Evolutionary conservation across 257 asterid species (phyloP).

Genomic region (Scutellaria galericulata): DNA sequence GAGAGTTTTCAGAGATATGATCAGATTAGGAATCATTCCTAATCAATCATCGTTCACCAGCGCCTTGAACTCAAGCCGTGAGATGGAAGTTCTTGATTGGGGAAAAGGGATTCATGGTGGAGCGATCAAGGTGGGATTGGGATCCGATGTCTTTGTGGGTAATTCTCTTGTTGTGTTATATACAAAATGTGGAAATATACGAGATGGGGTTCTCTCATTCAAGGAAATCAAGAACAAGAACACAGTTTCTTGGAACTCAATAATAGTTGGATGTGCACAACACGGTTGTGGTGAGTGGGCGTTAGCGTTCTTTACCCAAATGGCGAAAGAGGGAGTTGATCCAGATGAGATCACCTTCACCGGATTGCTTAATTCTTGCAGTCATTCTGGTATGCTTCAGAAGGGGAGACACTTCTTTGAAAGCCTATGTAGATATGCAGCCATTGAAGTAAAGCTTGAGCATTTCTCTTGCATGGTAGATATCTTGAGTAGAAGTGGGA

Average conservation of each 20-base stretch:
- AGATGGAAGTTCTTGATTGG: conserved; percentile 57
- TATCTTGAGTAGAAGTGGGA: conserved; percentile 71
- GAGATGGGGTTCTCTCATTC: conserved; percentile 61
- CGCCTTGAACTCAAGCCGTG: conserved; percentile 72
- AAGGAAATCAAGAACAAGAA: conserved; percentile 57
- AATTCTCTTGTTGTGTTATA: conserved; percentile 79
- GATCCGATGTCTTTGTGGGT: conserved; percentile 66
- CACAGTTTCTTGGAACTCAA: conserved; percentile 85
- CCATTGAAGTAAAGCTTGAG: conserved; percentile 57
- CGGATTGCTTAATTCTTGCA: conserved; percentile 84
- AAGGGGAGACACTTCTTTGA: conserved; percentile 66
- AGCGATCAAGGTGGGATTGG: conserved; percentile 68
- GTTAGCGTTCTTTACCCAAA: conserved; percentile 60
- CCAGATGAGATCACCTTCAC: conserved; percentile 89
- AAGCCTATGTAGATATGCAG: conserved; percentile 34
- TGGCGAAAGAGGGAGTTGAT: conserved; percentile 55
- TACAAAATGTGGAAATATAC: conserved; percentile 62
- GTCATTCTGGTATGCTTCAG: conserved; percentile 81
- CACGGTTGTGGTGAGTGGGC: conserved; percentile 80
- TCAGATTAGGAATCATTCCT: conserved; percentile 62
- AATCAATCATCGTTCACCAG: conserved; percentile 91
- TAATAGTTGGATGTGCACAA: conserved; percentile 84
- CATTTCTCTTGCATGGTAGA: conserved; percentile 91
- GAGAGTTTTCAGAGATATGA: conserved; percentile 58
- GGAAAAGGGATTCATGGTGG: conserved; percentile 72